Evolutionary conservation across 2,329 filamentous ascomycete genomes (phyloP).

Genomic region (Nemania serpens): DNA sequence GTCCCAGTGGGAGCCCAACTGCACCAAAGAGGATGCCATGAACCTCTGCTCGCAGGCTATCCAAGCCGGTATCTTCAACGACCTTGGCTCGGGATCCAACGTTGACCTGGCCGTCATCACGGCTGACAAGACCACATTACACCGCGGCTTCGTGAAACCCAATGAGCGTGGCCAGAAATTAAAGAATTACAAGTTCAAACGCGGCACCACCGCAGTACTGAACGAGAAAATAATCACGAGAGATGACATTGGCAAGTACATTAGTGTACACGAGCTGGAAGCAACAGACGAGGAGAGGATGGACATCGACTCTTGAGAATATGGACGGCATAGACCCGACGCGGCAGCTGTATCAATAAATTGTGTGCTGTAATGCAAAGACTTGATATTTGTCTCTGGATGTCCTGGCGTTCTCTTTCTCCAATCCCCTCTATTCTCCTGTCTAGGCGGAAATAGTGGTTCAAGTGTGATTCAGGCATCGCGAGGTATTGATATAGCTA

Average conservation of each 20-base stretch:
- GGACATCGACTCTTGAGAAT: constrained; percentile 65
- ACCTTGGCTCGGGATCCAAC: constrained; percentile 94
- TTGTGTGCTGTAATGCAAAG: constrained; percentile 28
- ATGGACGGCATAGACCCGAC: constrained; percentile 7
- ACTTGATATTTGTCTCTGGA: constrained; percentile 2
- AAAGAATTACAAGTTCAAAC: constrained; percentile 87
- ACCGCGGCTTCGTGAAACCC: constrained; percentile 91
- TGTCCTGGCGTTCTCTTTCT: neutral
- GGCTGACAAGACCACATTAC: constrained; percentile 88
- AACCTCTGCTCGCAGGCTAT: constrained; percentile 76
- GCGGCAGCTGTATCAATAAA: constrained; percentile 29
- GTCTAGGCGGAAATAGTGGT: neutral
- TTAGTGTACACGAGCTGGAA: constrained; percentile 82
- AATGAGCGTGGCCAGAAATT: constrained; percentile 91
- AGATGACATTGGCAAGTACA: constrained; percentile 91
- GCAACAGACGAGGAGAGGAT: constrained; percentile 71
- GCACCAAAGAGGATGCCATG: constrained; percentile 74
- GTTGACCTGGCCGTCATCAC: constrained; percentile 97
- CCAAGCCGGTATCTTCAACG: constrained; percentile 97
- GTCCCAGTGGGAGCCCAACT: constrained; percentile 83
- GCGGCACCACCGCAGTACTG: constrained; percentile 92
- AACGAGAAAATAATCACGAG: constrained; percentile 96
- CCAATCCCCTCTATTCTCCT: neutral
- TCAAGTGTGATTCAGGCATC: too few species aligned
- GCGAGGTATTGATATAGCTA: too few species aligned